Percentiles rank a stretch among this genome's conserved stretches.
phyloP scores from a whole-genome alignment of 2,329 filamentous ascomycete species.

The Ascochyta pisi region DNA sequence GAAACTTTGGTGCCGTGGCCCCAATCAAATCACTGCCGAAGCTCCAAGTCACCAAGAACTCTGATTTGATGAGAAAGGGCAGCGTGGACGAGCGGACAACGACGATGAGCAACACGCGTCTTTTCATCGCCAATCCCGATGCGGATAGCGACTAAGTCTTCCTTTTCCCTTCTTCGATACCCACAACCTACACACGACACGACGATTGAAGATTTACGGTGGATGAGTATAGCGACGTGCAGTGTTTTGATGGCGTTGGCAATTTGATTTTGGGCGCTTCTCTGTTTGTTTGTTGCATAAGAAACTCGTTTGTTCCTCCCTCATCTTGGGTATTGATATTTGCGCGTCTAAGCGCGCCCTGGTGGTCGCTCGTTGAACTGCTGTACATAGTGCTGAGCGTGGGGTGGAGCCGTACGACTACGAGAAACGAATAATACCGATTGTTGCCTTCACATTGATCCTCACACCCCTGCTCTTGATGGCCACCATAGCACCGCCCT shows the following conservation, averaged over 20 bases:
- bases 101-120: constrained; percentile 70
- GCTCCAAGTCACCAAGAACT: constrained; percentile 58
- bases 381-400: constrained; percentile 22
- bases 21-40: constrained; percentile 57
- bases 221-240: constrained; percentile 13
- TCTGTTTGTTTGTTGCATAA: constrained; percentile 2
- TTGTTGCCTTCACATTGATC: constrained; percentile 3
- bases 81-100: constrained; percentile 84
- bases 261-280: not conserved
- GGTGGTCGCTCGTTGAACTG: constrained; percentile 19
- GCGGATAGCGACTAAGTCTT: constrained; percentile 53
- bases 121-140: constrained; percentile 89
- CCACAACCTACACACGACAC: constrained; percentile 26
- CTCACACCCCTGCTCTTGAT: no score
- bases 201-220: constrained; percentile 20
- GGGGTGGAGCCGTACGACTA: constrained; percentile 1
- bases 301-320: not conserved
- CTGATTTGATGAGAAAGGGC: constrained; percentile 76
- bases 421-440: constrained; percentile 10
- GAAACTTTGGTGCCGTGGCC: constrained; percentile 61
- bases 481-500: not conserved
- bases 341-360: constrained; percentile 16
- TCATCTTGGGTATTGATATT: constrained; percentile 6
- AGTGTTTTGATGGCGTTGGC: constrained; percentile 11
- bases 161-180: constrained; percentile 41